Evolutionary conservation across 106 monocot species (phyloP).

Genomic region (Dioscorea dumetorum): DNA sequence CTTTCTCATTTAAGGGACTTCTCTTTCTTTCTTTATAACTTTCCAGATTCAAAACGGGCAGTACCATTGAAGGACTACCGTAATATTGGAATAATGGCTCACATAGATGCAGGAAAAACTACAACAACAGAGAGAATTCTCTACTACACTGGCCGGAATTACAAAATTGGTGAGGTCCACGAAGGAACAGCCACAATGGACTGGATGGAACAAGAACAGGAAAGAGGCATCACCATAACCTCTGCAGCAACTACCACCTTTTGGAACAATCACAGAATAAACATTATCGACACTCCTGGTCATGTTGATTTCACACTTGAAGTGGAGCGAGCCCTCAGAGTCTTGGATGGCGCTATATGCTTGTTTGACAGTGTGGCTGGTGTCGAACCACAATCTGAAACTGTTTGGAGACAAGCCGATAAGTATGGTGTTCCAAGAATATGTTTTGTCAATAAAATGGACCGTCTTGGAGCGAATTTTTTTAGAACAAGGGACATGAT

Average conservation of each 20-base stretch:
- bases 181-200: conserved; percentile 99
- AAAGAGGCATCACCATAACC: conserved; percentile 96
- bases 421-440: conserved; percentile 95
- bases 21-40: too few relatives aligned
- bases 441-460: conserved; percentile 99
- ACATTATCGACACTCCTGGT: conserved; percentile 98
- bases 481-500: conserved; percentile 98
- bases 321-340: conserved; percentile 91
- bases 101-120: conserved; percentile 99
- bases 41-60: conserved; percentile 44
- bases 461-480: conserved; percentile 91
- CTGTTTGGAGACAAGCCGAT: conserved; percentile 98
- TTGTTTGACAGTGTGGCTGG: conserved; percentile 97
- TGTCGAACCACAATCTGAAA: conserved; percentile 97
- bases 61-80: conserved; percentile 81
- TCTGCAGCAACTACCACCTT: conserved; percentile 97
- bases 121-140: conserved; percentile 92
- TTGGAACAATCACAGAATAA: conserved; percentile 93
- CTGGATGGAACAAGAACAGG: conserved; percentile 99
- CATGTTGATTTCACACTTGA: conserved; percentile 98
- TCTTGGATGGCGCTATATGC: conserved; percentile 96
- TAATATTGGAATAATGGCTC: conserved; percentile 99
- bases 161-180: conserved; percentile 98
- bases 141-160: conserved; percentile 96
- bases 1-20: too few relatives aligned